phyloP scores from a whole-genome alignment of 305 asterid genomes.

The Fraxinus floribunda region DNA sequence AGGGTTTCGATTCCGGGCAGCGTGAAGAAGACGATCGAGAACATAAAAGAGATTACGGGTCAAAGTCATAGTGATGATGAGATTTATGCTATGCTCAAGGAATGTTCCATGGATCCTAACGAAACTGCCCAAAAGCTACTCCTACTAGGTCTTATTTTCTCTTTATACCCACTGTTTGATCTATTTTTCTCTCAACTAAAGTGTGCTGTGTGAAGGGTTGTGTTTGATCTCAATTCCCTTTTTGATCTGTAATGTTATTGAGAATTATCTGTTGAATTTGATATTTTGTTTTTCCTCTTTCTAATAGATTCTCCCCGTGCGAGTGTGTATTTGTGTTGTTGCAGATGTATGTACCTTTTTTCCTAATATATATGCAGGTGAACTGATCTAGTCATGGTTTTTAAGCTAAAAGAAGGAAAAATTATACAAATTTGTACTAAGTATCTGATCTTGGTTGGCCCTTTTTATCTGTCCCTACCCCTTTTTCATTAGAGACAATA shows the following conservation, averaged over 20 bases:
- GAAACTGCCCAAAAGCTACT: constrained; percentile 83
- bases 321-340: neutral
- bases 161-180: neutral
- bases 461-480: neutral
- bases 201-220: neutral
- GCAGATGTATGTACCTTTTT: neutral
- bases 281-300: constrained; percentile 20
- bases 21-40: constrained; percentile 71
- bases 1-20: constrained; percentile 69
- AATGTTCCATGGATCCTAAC: constrained; percentile 96
- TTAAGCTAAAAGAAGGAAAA: neutral
- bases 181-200: neutral
- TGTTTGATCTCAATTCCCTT: constrained; percentile 36
- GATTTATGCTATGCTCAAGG: constrained; percentile 87
- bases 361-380: constrained; percentile 1
- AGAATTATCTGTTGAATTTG: constrained; percentile 22
- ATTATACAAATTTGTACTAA: neutral
- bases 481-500: neutral
- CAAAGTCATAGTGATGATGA: constrained; percentile 83
- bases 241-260: constrained; percentile 32
- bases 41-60: constrained; percentile 82
- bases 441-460: neutral
- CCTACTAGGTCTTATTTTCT: constrained; percentile 51
- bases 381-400: constrained; percentile 3
- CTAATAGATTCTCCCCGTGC: neutral